Conservation (phyloP, 129 eudicot genomes). For the Mikania micrantha region DNA sequence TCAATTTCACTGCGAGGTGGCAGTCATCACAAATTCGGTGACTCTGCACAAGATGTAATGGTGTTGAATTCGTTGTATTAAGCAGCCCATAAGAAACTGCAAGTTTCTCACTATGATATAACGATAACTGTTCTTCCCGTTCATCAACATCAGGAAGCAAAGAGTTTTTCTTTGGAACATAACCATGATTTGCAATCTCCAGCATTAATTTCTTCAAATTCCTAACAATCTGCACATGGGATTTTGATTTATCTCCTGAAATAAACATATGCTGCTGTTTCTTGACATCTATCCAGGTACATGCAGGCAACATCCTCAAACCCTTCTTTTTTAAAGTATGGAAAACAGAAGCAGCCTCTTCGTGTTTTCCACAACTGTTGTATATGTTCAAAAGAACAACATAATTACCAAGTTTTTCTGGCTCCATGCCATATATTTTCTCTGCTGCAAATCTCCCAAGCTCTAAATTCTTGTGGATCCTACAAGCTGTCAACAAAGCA, state of each 20-base stretch:
- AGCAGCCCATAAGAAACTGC: slow-evolving; percentile 74
- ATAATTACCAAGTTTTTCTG: slow-evolving; percentile 74
- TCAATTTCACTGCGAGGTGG: slow-evolving; percentile 58
- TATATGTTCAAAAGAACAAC: slow-evolving; percentile 68
- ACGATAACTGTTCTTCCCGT: slow-evolving; percentile 41
- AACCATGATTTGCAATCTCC: slow-evolving; percentile 49
- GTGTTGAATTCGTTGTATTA: slow-evolving; percentile 38
- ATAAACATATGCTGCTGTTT: slow-evolving; percentile 50
- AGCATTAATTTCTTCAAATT: slow-evolving; percentile 47
- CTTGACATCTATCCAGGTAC: slow-evolving; percentile 86
- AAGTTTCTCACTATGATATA: slow-evolving; percentile 72
- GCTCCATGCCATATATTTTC: slow-evolving; percentile 69
- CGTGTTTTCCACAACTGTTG: slow-evolving; percentile 44
- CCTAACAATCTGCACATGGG: slow-evolving; percentile 39
- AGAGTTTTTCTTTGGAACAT: slow-evolving; percentile 40
- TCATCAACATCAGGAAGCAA: slow-evolving; percentile 92
- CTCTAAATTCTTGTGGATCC: slow-evolving; percentile 61
- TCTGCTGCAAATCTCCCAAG: slow-evolving; percentile 86
- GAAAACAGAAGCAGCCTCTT: slow-evolving; percentile 67
- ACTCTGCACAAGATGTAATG: slow-evolving; percentile 76
- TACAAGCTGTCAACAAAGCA: slow-evolving; percentile 84
- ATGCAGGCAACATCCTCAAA: slow-evolving; percentile 53
- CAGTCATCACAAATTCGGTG: slow-evolving; percentile 82
- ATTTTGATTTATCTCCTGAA: slow-evolving; percentile 50
- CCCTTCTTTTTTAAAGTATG: slow-evolving; percentile 60